A percentile compares a stretch with the other conserved stretches of the same genome.
Evolutionary conservation across 2,329 filamentous ascomycete genomes (phyloP).

Genomic region (Fusarium vanettenii): DNA sequence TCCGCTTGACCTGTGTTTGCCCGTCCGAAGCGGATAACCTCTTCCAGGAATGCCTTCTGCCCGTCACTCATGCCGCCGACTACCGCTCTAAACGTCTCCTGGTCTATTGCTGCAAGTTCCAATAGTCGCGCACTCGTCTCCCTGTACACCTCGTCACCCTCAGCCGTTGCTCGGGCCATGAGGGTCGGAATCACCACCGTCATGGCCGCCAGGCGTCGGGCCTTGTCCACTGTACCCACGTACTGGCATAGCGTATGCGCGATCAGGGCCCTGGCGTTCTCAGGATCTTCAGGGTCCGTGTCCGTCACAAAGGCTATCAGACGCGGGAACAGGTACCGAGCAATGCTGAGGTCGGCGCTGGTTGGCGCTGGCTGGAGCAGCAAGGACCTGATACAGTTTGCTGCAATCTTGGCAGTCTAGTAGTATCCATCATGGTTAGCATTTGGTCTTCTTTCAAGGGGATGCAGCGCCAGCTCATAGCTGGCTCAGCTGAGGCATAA

Average conservation of each 20-base stretch:
- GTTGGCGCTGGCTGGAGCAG: conserved; percentile 74
- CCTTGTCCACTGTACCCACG: conserved; percentile 61
- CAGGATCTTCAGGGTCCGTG: conserved; percentile 80
- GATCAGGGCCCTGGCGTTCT: conserved; percentile 77
- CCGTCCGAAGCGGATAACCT: conserved; percentile 77
- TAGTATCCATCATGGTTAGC: conserved; percentile 31
- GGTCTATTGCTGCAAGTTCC: conserved; percentile 83
- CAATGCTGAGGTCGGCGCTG: conserved; percentile 77
- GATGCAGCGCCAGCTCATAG: background rate
- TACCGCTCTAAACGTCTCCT: conserved; percentile 77
- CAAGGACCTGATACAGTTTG: conserved; percentile 88
- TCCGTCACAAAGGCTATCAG: conserved; percentile 80
- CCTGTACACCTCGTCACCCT: conserved; percentile 69
- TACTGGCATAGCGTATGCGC: conserved; percentile 82
- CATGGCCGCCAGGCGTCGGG: conserved; percentile 70
- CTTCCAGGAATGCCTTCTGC: conserved; percentile 83
- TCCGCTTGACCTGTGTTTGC: conserved; percentile 55
- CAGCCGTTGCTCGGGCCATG: conserved; percentile 75
- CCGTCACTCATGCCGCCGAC: conserved; percentile 77
- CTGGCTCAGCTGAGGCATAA: background rate
- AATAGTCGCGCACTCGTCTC: conserved; percentile 83
- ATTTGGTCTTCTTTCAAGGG: background rate
- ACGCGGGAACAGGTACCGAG: conserved; percentile 78
- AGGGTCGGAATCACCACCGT: conserved; percentile 82
- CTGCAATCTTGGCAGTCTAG: conserved; percentile 86